Evolutionary conservation across 768 basidiomycete genomes (phyloP).

Genomic region (Lactifluus pinguis): DNA sequence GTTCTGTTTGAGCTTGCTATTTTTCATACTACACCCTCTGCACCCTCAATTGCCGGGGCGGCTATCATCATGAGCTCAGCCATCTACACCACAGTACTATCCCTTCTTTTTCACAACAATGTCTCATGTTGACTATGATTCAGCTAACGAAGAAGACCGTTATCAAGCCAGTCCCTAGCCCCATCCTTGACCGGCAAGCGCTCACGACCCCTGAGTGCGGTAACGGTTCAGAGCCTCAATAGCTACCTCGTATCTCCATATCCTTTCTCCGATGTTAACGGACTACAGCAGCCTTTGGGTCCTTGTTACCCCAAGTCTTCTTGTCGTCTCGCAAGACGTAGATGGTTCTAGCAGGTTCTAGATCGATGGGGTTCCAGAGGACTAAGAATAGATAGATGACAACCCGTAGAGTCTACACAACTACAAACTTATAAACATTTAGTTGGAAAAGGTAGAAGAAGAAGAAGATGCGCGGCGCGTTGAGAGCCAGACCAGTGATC

Average conservation of each 20-base stretch:
- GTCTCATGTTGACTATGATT: not conserved
- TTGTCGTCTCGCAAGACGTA: too few species aligned
- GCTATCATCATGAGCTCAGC: slow-evolving; percentile 56
- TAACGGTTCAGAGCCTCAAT: not conserved
- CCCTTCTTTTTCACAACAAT: not conserved
- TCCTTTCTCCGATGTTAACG: not conserved
- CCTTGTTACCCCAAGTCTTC: not conserved
- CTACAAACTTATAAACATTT: too few species aligned
- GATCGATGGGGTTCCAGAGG: too few species aligned
- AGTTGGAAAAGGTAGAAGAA: too few species aligned
- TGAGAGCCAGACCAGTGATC: too few species aligned
- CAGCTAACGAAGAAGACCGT: not conserved
- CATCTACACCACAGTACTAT: slow-evolving; percentile 52
- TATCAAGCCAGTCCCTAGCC: not conserved
- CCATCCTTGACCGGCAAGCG: not conserved
- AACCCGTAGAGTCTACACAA: too few species aligned
- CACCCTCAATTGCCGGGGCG: slow-evolving; percentile 52
- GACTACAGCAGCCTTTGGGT: too few species aligned
- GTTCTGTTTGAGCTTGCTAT: slow-evolving; percentile 53
- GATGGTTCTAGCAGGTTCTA: too few species aligned
- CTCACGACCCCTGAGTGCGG: too few species aligned
- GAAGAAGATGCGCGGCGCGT: too few species aligned
- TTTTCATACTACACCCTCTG: slow-evolving; percentile 51
- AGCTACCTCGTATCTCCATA: not conserved
- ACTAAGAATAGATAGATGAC: too few species aligned